Evolutionary conservation across 2,329 filamentous ascomycete species (phyloP).

Genomic region (Ciborinia camelliae): DNA sequence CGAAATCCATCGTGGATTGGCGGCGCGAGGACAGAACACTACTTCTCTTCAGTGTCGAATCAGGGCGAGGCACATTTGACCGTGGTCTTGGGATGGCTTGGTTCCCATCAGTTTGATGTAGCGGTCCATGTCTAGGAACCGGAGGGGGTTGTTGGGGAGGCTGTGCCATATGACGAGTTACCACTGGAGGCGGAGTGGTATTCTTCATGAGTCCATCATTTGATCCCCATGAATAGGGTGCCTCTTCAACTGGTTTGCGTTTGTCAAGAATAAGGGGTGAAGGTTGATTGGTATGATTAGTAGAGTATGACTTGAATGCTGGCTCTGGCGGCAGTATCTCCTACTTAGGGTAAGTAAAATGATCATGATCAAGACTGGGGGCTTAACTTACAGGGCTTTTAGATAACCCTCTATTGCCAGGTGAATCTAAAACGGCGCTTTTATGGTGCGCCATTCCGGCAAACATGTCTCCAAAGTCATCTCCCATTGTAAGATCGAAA

Average conservation of each 20-base stretch:
- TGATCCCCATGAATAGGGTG: constrained; percentile 37
- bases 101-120: constrained; percentile 4
- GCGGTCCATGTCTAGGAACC: constrained; percentile 18
- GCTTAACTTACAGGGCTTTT: constrained; percentile 33
- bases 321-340: constrained; percentile 27
- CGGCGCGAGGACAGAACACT: constrained; percentile 33
- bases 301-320: constrained; percentile 25
- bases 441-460: constrained; percentile 34
- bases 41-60: constrained; percentile 32
- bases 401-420: constrained; percentile 28
- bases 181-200: constrained; percentile 30
- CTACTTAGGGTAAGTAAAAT: constrained; percentile 24
- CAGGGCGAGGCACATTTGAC: constrained; percentile 12
- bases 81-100: constrained; percentile 19
- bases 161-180: constrained; percentile 23
- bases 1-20: constrained; percentile 33
- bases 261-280: constrained; percentile 34
- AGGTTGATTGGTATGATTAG: constrained; percentile 30
- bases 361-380: not conserved
- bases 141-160: constrained; percentile 15
- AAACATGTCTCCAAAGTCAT: constrained; percentile 40
- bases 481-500: constrained; percentile 36
- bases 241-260: constrained; percentile 30
- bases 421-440: constrained; percentile 32
- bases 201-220: constrained; percentile 35